Evolutionary conservation across 1,139 yeast genomes (phyloP), one percentile per base, ranked within the genome.

Genomic region (Blastobotrys aristatus): DNA sequence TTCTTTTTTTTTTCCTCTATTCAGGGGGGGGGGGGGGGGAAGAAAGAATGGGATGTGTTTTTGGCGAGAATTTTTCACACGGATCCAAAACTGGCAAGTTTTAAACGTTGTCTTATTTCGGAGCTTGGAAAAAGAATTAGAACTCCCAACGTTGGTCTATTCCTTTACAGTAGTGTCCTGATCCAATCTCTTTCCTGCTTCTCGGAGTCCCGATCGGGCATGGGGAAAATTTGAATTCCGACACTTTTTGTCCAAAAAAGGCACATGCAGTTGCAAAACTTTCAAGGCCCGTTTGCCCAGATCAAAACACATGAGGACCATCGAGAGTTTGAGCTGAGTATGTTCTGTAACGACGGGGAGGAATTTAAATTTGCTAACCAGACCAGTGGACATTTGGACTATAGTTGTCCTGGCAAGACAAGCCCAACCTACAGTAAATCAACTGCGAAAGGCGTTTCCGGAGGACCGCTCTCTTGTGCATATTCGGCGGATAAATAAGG

Each of bases 331-430:
- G 58, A 65, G 3, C 61, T 81, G 10, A 46, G 66, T 60, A 58
- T 40, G 66, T 55, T 21, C n/a, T n/a, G n/a, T n/a, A n/a, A n/a
- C n/a, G n/a, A n/a, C n/a, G 22, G 5, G n/a, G 58, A 48, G 59
- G 65, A 7, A 74, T 82, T 8, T 56, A 67, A 10, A 48, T 53
- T n/a, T n/a, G n/a, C n/a, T n/a, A n/a, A n/a, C n/a, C 10, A 16
- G 2, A 18, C 11, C 22, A 38, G 43, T 72, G 2, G 64, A 68
- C 3, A 82, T 77, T 1, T 86, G 95, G 94, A 69, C 78, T 1
- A 66, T 76, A 4, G 65, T 65, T 26, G 72, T 80, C 6, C 62
- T 70, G 6, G 78, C 84, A 0, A 62, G 58, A 49, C 60, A 65
- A 10, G 74, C 82, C 8, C 57, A 68, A 11, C 49, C 54, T 29